Base-by-base conservation (phyloP, 805 yeast genomes). In the Maudiozyma turicensis region DNA sequence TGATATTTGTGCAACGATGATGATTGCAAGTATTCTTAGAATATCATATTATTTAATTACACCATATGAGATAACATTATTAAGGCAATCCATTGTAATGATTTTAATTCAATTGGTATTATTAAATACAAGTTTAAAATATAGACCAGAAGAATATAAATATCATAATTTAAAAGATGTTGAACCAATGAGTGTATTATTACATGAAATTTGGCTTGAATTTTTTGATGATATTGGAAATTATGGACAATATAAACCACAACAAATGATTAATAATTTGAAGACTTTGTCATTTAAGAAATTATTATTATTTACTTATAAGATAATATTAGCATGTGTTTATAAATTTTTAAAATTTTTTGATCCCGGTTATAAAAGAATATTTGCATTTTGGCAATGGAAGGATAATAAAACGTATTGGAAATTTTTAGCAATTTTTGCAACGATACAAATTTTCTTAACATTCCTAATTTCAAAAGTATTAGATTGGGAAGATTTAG, bases 1-100 rank as follows among this genome's bases (percentile, higher is more conserved):
- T n/a, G 97, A 90, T 66, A 86, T 90, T 9, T 90, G 96, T 67
- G 90, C 88, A 6, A 86, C 95, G 6, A 88, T 90, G 95, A 63
- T 89, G 52, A 72, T 87, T 54, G 82, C 95, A 0, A 77, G 88
- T 40, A 77, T 81, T 5, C 67, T 88, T 43, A 72, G 95, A 54
- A 81, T 89, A 30, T 78, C 80, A 49, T 89, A 86, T 69, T 90
- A 84, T 69, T 64, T 84, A 52, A 81, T 86, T 45, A 77, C 82
- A 43, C 95, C 95, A 0, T 89, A 82, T 61, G 96, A 89, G 63
- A 65, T 77, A n/a, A 78, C 95, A 2, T 66, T 89, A 40, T 70
- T 89, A 41, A 69, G 91, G 52, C 97, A 90, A 61, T 80, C 93
- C 37, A 58, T 84, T 40, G 78, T 86, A n/a, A 89, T 88, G 96